phyloP scores from a whole-genome alignment of 2,329 filamentous ascomycete species.

The Neonectria ditissima region DNA sequence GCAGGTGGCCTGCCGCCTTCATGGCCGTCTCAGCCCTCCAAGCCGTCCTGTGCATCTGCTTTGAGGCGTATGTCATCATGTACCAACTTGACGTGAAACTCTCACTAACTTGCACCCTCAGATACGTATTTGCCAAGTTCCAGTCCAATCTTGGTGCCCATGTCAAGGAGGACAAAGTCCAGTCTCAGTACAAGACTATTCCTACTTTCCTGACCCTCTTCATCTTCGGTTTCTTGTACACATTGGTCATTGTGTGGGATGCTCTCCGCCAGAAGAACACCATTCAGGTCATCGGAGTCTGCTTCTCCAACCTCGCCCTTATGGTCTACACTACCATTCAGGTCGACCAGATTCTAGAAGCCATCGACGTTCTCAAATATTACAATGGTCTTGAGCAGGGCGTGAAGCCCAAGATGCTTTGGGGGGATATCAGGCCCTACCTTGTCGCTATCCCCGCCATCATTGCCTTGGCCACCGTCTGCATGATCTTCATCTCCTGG shows the following conservation, averaged over 20 bases:
- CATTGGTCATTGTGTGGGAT: slow-evolving; percentile 91
- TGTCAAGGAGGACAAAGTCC: slow-evolving; percentile 53
- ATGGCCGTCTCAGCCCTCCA: slow-evolving; percentile 80
- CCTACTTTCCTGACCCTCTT: slow-evolving; percentile 96
- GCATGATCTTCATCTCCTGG: slow-evolving; percentile 85
- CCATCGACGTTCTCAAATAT: slow-evolving; percentile 67
- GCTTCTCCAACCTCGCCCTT: slow-evolving; percentile 90
- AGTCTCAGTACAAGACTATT: slow-evolving; percentile 76
- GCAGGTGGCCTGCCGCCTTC: slow-evolving; percentile 90
- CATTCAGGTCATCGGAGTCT: slow-evolving; percentile 96
- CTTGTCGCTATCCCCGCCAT: slow-evolving; percentile 88
- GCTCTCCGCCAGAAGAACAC: slow-evolving; percentile 95
- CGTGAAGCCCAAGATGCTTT: slow-evolving; percentile 63
- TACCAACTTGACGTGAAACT: not conserved
- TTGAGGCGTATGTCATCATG: slow-evolving; percentile 79
- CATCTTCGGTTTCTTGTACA: slow-evolving; percentile 96
- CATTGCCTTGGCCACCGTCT: slow-evolving; percentile 78
- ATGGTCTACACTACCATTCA: slow-evolving; percentile 94
- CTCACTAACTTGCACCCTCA: slow-evolving; percentile 52
- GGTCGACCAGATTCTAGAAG: slow-evolving; percentile 86
- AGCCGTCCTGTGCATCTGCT: slow-evolving; percentile 81
- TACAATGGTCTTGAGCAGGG: slow-evolving; percentile 57
- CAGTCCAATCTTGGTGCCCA: slow-evolving; percentile 69
- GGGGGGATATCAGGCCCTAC: slow-evolving; percentile 77
- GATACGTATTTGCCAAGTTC: slow-evolving; percentile 91